Evolutionary conservation across 192 early-diverging fungal species (phyloP).

Genomic region (Umbelopsis ramanniana): DNA sequence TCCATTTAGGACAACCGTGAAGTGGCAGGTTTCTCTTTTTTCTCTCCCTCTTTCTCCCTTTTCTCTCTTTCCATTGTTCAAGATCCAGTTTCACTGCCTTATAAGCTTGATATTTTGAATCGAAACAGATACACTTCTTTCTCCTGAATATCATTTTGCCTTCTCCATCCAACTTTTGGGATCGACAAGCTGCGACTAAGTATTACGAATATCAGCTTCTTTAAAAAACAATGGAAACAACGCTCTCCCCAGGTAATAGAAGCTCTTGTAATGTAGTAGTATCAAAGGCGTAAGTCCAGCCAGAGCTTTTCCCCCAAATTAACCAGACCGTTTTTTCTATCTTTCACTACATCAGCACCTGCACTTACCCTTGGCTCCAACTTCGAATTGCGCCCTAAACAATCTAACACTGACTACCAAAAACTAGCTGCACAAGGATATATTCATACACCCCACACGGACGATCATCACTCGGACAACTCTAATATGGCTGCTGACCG

Average conservation of each 20-base stretch:
- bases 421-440: constrained; percentile 2
- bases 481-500: constrained; percentile 27
- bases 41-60: constrained; percentile 15
- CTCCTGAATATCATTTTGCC: constrained; percentile 13
- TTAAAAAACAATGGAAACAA: constrained; percentile 8
- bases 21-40: constrained; percentile 23
- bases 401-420: constrained; percentile 12
- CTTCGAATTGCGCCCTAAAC: constrained; percentile 16
- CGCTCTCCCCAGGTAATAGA: constrained; percentile 10
- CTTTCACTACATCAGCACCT: constrained; percentile 26
- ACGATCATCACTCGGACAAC: neutral
- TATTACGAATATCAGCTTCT: neutral
- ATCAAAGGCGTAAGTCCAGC: no score
- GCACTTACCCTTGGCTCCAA: constrained; percentile 12
- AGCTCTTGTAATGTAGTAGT: neutral
- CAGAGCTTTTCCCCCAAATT: neutral
- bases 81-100: constrained; percentile 16
- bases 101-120: neutral
- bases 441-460: constrained; percentile 9
- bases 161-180: neutral
- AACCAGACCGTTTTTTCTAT: neutral
- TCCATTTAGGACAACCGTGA: neutral
- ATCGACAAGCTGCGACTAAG: constrained; percentile 12
- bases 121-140: neutral
- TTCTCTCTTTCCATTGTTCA: constrained; percentile 12